Evolutionary conservation across 345 rosid genomes (phyloP), one percentile per base, ranked within the genome.

Genomic region (Heritiera littoralis): DNA sequence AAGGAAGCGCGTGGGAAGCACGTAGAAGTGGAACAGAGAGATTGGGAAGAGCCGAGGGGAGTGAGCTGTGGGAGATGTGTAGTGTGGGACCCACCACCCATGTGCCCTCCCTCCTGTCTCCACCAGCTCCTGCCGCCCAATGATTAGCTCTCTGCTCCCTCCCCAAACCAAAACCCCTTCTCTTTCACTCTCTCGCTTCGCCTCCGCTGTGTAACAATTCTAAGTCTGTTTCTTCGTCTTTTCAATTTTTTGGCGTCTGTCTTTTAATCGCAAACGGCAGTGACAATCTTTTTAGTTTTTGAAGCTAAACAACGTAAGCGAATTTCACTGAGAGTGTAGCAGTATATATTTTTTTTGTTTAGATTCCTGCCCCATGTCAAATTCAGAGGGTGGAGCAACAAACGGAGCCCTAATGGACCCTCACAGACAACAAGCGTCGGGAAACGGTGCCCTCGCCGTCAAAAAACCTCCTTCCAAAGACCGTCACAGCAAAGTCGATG

Each of bases 61-160:
- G 85, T 91, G 93, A 89, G 95, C 91, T 91, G 92, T 87, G 86
- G 80, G 80, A 74, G 77, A 78, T 75, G 77, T n/a, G 59, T 63
- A 32, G 17, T 32, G 38, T 58, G 89, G 97, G 87, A 20, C 94
- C 99, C 97, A 91, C 92, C 89, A 83, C 97, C 95, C 97, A 96
- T 96, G 97, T 96, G 98, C 92, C 87, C 88, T 90, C 89, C 92
- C 79, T 86, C 97, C 92, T 89, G 98, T 96, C 97, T 94, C 97
- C 98, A 94, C 99, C 98, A 89, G 97, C 97, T 89, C 88, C 93
- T 92, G 90, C 98, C 92, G 81, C 97, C 91, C 97, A 94, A 96
- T 94, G 84, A 94, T 94, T 89, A 90, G 92, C 89, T 74, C 80
- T 82, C 84, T 85, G 81, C 78, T 75, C 69, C 83, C 80, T 76